Percentiles rank a stretch among this genome's conserved stretches.
phyloP scores from a whole-genome alignment of 2,329 filamentous ascomycete genomes.

The Tolypocladium guangdongense region DNA sequence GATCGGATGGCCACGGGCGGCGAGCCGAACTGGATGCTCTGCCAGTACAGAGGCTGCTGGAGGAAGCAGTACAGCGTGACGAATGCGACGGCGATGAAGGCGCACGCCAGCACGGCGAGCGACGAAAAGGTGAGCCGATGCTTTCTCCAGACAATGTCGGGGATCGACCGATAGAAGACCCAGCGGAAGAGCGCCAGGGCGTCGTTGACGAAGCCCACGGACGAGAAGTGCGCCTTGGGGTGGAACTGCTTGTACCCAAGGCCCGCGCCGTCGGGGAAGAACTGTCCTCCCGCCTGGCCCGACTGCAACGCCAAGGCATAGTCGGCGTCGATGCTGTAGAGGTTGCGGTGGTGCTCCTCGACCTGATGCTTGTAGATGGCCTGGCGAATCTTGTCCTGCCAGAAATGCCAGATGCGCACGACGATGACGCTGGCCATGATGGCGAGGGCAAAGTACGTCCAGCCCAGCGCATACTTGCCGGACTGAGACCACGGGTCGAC shows the following conservation, averaged over 20 bases:
- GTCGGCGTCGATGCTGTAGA: conserved; percentile 40
- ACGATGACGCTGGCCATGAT: conserved; percentile 56
- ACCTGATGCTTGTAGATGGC: conserved; percentile 79
- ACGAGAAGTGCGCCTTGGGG: conserved; percentile 64
- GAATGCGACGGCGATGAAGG: conserved; percentile 58
- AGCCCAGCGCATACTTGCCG: conserved; percentile 77
- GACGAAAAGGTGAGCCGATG: conserved; percentile 72
- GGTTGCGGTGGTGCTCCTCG: conserved; percentile 48
- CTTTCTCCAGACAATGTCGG: conserved; percentile 57
- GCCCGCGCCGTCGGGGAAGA: conserved; percentile 58
- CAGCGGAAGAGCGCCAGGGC: conserved; percentile 73
- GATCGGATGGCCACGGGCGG: conserved; percentile 78
- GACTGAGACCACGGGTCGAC: conserved; percentile 72
- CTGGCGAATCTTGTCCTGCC: conserved; percentile 87
- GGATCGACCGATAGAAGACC: conserved; percentile 80
- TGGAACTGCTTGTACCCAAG: conserved; percentile 45
- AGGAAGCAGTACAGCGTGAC: conserved; percentile 75
- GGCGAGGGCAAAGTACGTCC: conserved; percentile 77
- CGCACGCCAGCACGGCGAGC: conserved; percentile 57
- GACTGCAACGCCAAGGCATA: conserved; percentile 36
- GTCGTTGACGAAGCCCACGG: conserved; percentile 65
- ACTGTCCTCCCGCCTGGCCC: conserved; percentile 44
- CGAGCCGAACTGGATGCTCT: conserved; percentile 76
- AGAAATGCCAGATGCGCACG: conserved; percentile 74
- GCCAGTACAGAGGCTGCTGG: conserved; percentile 80